phyloP scores from a whole-genome alignment of 345 rosid genomes.

The Raphanus sativus region DNA sequence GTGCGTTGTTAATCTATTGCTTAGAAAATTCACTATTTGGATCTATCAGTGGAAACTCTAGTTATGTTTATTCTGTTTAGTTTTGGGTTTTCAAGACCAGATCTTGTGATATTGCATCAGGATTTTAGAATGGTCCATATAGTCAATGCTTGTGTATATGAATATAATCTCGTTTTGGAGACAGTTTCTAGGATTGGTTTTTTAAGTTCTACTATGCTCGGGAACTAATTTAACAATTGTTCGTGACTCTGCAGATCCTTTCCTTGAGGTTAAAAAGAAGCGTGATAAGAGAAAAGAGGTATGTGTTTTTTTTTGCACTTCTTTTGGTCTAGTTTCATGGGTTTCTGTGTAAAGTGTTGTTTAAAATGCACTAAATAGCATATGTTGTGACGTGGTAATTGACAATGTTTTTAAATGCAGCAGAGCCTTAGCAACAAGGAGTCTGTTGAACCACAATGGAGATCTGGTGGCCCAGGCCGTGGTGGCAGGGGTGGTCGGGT shows the following conservation, averaged over 20 bases:
- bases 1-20: too few relatives aligned
- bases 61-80: constrained; percentile 7
- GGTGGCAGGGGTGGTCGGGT: constrained; percentile 63
- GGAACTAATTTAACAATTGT: constrained; percentile 26
- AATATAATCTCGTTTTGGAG: neutral
- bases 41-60: constrained; percentile 3
- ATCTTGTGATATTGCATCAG: neutral
- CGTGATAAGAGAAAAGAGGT: constrained; percentile 88
- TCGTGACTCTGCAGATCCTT: constrained; percentile 61
- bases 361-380: constrained; percentile 1
- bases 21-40: neutral
- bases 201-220: neutral
- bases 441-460: constrained; percentile 69
- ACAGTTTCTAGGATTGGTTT: neutral
- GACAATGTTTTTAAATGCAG: constrained; percentile 13
- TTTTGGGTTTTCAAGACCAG: neutral
- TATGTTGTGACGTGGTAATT: constrained; percentile 17
- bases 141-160: neutral
- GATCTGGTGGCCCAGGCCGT: constrained; percentile 59
- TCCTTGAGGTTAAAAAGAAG: constrained; percentile 82
- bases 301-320: constrained; percentile 11
- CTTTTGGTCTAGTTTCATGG: neutral
- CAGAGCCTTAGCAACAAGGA: constrained; percentile 67
- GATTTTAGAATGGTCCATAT: neutral
- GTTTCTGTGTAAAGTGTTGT: constrained; percentile 2